Evolutionary conservation across 2,329 filamentous ascomycete species (phyloP), one percentile per base, ranked within the genome.

Genomic region (Piedraia hortae): DNA sequence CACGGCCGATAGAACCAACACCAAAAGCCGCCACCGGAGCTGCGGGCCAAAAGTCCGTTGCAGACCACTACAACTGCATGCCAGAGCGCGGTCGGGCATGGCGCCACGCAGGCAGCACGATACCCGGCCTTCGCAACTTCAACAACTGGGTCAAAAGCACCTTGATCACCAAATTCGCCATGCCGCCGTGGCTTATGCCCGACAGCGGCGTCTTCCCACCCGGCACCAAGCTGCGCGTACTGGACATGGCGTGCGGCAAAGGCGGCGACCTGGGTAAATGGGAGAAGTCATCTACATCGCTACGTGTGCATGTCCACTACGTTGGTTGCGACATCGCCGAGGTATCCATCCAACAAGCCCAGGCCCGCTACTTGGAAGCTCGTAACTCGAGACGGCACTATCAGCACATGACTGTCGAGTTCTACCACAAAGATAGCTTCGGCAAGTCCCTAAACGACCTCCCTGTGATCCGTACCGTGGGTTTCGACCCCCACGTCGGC

Each of bases 141-240:
- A 97, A 97, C 51, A 97, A 97, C 46, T 97, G 85, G 85, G 62
- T 97, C 48, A 97, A 97, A 55, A 90, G 77, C 41, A 82, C 74
- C 21, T 63, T 93, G 34, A 93, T 97, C 34, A 80, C 93, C 42
- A 91, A 90, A 43, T 93, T 91, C 48, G 77, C 75, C 3, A 34
- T 34, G 4, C 46, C 47, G 21, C 47, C 53, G 15, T 30, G 35
- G 20, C 32, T 32, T 4, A 30, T 67, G 2, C 44, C 43, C n/a
- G 38, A 65, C 25, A 61, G 65, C 23, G n/a, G n/a, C n/a, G n/a
- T n/a, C n/a, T n/a, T n/a, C n/a, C n/a, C n/a, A n/a, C n/a, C n/a
- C n/a, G n/a, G n/a, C n/a, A n/a, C n/a, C n/a, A n/a, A n/a, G n/a
- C 53, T 93, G 20, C 56, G 82, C 10, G 73, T 97, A 6, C 58